Percentiles rank a stretch among this genome's conserved stretches.
Evolutionary conservation across 1,139 yeast species (phyloP).

Genomic region (Diutina mesorugosa): DNA sequence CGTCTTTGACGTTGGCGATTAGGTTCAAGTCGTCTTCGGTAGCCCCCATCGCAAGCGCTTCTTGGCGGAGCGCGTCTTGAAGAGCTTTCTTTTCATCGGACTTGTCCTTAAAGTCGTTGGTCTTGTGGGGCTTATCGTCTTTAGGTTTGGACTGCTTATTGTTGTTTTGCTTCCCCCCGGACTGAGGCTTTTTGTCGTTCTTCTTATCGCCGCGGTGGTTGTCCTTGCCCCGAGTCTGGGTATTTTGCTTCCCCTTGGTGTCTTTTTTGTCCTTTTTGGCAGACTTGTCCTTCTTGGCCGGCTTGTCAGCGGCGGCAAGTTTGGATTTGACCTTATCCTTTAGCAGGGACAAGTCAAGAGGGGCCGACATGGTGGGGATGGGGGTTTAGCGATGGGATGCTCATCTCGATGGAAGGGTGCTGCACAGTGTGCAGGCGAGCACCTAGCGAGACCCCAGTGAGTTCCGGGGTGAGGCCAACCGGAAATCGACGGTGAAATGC

Average conservation of each 20-base stretch:
- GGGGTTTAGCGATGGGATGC: background rate
- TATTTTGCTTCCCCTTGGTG: background rate
- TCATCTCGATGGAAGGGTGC: background rate
- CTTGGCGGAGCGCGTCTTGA: constrained; percentile 15
- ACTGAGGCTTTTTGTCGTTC: constrained; percentile 1
- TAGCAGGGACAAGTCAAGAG: constrained; percentile 32
- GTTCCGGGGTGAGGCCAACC: background rate
- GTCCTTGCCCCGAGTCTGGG: constrained; percentile 12
- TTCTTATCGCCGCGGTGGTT: constrained; percentile 8
- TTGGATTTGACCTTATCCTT: constrained; percentile 44
- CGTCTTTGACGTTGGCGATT: constrained; percentile 31
- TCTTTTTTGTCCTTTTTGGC: constrained; percentile 3
- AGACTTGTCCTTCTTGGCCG: constrained; percentile 10
- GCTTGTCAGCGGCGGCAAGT: constrained; percentile 12
- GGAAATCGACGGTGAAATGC: background rate
- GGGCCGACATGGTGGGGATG: constrained; percentile 7
- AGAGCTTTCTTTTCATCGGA: background rate
- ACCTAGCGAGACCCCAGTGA: background rate
- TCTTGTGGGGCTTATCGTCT: constrained; percentile 4
- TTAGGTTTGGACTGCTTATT: constrained; percentile 5
- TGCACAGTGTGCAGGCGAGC: background rate
- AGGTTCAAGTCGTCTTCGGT: constrained; percentile 51
- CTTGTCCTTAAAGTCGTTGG: background rate
- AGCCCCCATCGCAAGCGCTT: constrained; percentile 60
- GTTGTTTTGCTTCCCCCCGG: constrained; percentile 4